These are phyloP conservation scores for Naganishia randhawae DNA, from an alignment of 768 basidiomycete species.

Conservation along the genomic window DNA sequence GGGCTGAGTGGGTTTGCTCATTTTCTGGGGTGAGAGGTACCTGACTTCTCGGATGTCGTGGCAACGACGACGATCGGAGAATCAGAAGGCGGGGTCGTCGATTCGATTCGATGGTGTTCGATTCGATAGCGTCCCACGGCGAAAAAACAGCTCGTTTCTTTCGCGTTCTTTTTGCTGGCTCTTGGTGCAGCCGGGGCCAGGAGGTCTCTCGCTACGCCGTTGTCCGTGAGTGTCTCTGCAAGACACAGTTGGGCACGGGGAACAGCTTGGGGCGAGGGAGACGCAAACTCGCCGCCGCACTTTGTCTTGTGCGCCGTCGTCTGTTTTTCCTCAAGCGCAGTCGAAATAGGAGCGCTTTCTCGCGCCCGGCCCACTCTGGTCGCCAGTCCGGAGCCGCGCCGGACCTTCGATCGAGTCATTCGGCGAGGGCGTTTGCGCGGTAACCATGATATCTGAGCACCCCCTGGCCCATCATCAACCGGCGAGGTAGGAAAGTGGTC, in stretches of 20 bases:
- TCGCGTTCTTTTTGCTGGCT: neutral
- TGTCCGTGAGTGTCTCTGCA: neutral
- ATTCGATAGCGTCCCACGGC: neutral
- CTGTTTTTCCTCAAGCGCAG: neutral
- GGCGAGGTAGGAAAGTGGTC: conserved; percentile 28
- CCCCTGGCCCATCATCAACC: neutral
- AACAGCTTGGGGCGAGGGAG: neutral
- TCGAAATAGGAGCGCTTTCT: neutral
- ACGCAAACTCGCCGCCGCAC: neutral
- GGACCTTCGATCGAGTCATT: neutral
- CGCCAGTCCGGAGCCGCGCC: neutral
- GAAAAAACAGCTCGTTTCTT: conserved; percentile 8
- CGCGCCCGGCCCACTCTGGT: neutral
- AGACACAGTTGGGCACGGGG: conserved; percentile 10
- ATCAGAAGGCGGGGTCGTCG: neutral
- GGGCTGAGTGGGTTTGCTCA: conserved; percentile 85
- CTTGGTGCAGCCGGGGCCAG: neutral
- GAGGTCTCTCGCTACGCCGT: conserved; percentile 13
- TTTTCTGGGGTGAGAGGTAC: conserved; percentile 51
- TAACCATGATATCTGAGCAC: neutral
- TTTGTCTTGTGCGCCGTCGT: neutral
- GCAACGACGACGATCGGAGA: conserved; percentile 21
- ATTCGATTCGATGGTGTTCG: conserved; percentile 3
- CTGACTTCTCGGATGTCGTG: conserved; percentile 20
- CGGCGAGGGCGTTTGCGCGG: neutral